A percentile compares a stretch with the other conserved stretches of the same genome.
These are phyloP conservation scores for Sequoia sempervirens DNA, from an alignment of 75 land plant genomes.

Conservation along the genomic window DNA sequence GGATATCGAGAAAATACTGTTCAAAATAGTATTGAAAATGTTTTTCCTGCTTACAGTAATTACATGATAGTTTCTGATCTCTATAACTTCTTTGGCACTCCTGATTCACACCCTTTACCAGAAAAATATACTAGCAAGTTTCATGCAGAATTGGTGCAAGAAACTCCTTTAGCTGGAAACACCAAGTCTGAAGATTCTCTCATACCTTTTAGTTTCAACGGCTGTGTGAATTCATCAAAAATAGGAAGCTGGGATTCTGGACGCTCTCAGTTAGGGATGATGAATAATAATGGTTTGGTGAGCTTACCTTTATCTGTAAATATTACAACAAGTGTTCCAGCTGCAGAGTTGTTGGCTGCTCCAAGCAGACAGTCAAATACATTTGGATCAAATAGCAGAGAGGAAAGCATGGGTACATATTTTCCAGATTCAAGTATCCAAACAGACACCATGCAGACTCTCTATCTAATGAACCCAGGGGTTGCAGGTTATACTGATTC, in stretches of 20 bases:
- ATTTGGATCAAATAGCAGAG: slow-evolving; percentile 8
- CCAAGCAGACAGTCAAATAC: slow-evolving; percentile 3
- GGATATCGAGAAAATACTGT: background rate
- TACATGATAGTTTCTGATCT: slow-evolving; percentile 7
- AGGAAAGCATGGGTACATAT: slow-evolving; percentile 17
- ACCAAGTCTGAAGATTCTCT: slow-evolving; percentile 7
- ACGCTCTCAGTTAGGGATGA: background rate
- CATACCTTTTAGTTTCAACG: background rate
- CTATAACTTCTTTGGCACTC: background rate
- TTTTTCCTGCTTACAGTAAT: background rate
- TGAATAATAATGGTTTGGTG: slow-evolving; percentile 6
- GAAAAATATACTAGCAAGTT: background rate
- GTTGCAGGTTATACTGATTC: slow-evolving; percentile 15
- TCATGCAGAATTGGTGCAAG: background rate
- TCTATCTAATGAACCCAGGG: slow-evolving; percentile 23
- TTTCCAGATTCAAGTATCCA: slow-evolving; percentile 14
- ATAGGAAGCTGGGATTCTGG: slow-evolving; percentile 1
- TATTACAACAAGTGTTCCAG: background rate
- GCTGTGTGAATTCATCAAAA: background rate
- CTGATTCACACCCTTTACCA: background rate
- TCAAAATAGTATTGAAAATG: slow-evolving; percentile 6
- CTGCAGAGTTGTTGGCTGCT: slow-evolving; percentile 4
- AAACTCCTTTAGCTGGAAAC: slow-evolving; percentile 6
- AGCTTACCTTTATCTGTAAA: slow-evolving; percentile 3
- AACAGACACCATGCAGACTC: slow-evolving; percentile 20